Percentiles rank a stretch among this genome's conserved stretches.
Conservation (phyloP, 805 yeast species). For the Metschnikowia drakensbergensis region DNA sequence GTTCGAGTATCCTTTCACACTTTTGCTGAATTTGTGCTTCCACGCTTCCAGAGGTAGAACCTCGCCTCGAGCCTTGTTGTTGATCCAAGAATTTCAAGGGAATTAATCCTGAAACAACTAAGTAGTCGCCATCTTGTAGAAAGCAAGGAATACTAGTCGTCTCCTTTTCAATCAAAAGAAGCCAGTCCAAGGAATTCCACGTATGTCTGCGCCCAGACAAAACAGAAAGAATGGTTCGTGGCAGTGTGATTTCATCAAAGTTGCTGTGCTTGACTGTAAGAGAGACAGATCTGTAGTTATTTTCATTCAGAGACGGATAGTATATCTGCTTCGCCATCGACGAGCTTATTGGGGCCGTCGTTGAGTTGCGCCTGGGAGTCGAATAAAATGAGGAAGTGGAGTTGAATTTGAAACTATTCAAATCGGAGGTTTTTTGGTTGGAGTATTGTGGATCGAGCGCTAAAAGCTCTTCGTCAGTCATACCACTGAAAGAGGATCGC, state of each 20-base stretch:
- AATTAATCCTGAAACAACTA: constrained; percentile 34
- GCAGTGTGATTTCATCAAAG: constrained; percentile 20
- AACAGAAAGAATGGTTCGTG: constrained; percentile 34
- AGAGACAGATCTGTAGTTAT: constrained; percentile 38
- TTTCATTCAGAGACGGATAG: constrained; percentile 38
- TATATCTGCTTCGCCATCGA: constrained; percentile 10
- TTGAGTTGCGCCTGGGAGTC: constrained; percentile 10
- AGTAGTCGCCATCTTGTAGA: constrained; percentile 36
- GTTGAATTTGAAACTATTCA: constrained; percentile 45
- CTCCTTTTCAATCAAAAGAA: constrained; percentile 20
- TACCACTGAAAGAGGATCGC: constrained; percentile 46
- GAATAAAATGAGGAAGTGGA: constrained; percentile 20
- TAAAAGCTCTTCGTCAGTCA: constrained; percentile 53
- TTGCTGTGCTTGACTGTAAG: constrained; percentile 44
- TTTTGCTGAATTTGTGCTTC: constrained; percentile 20
- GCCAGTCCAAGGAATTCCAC: constrained; percentile 43
- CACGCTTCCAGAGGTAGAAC: constrained; percentile 10
- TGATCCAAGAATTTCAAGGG: constrained; percentile 23
- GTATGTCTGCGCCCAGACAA: constrained; percentile 41
- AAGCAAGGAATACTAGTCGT: constrained; percentile 17
- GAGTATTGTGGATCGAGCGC: constrained; percentile 53
- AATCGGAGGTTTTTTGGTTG: constrained; percentile 34
- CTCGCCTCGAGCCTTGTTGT: constrained; percentile 9
- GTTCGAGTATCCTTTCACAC: constrained; percentile 21
- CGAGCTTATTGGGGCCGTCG: constrained; percentile 4